Percentiles rank a stretch among this genome's conserved stretches.
Evolutionary conservation across 2,329 filamentous ascomycete species (phyloP).

Genomic region (Ophiostoma sp.): DNA sequence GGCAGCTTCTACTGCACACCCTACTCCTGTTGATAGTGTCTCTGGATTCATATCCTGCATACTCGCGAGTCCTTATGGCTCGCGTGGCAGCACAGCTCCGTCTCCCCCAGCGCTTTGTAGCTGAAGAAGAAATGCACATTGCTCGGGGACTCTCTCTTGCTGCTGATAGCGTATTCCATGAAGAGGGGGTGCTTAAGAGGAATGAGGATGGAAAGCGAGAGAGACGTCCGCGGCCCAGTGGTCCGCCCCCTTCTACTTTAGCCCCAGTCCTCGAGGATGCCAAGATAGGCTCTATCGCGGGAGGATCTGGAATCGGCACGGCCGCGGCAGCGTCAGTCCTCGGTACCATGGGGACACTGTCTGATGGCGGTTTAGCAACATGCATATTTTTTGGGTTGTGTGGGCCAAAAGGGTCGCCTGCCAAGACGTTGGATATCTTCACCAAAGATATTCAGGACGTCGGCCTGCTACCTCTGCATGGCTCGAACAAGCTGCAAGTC

Average conservation of each 20-base stretch:
- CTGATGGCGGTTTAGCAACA: slow-evolving; percentile 72
- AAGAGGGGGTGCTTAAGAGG: slow-evolving; percentile 58
- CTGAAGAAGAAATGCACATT: slow-evolving; percentile 68
- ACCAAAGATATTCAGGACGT: slow-evolving; percentile 83
- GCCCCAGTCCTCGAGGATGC: slow-evolving; percentile 71
- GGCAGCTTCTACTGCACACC: slow-evolving; percentile 64
- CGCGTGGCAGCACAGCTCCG: slow-evolving; percentile 65
- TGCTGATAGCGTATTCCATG: slow-evolving; percentile 60
- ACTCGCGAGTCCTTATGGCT: slow-evolving; percentile 66
- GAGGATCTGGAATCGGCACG: slow-evolving; percentile 67
- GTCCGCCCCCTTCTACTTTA: slow-evolving; percentile 57
- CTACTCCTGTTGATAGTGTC: slow-evolving; percentile 68
- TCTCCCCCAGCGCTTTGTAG: slow-evolving; percentile 59
- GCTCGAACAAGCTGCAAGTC: slow-evolving; percentile 40
- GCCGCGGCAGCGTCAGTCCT: slow-evolving; percentile 72
- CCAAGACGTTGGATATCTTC: slow-evolving; percentile 84
- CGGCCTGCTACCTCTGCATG: slow-evolving; percentile 70
- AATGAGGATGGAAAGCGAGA: slow-evolving; percentile 59
- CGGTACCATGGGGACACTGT: slow-evolving; percentile 72
- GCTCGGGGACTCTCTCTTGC: slow-evolving; percentile 69
- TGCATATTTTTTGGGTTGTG: slow-evolving; percentile 91
- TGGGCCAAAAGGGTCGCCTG: slow-evolving; percentile 66
- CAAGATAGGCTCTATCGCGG: slow-evolving; percentile 73
- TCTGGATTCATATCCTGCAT: slow-evolving; percentile 69
- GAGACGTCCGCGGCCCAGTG: slow-evolving; percentile 65